Base-by-base conservation (phyloP, 352 stramenopile genomes). In the Globisporangium apiculatum region DNA sequence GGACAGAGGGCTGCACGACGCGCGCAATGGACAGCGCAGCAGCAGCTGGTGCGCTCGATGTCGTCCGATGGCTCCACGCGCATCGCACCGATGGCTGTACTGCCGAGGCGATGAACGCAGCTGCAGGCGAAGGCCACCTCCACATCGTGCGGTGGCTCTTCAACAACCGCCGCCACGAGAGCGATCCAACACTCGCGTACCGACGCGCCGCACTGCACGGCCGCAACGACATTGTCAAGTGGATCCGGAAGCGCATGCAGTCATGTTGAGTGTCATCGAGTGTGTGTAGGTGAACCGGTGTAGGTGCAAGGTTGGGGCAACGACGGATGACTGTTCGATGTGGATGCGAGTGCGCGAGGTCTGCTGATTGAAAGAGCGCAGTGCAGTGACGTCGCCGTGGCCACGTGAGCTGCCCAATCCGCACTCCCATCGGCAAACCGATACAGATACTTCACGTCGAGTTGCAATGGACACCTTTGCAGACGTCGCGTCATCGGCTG, bases 81-180 rank as follows among this genome's bases (percentile, higher is more conserved):
- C 49, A 63, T 12, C 51, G 57, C 18, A 59, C n/a, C 10, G 57
- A 63, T 18, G 57, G 57, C 12, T 63, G 57, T 11, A 55, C 57
- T 1, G 51, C 45, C 0, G 50, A 53, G 15, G 57, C 57, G 0
- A 63, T 63, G 57, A 54, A 63, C 15, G 41, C 15, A 11, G 57
- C 50, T 9, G 57, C 57, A 5, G 41, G 38, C 14, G 24, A 48
- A 72, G 57, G 57, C 60, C 42, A 41, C 38, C 6, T 52, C 37
- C 48, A 56, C 24, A 40, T 62, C 31, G 56, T 62, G 48, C 48
- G 42, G n/a, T 62, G 56, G 56, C 55, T 60, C 14, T 60, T 60
- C n/a, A 60, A 53, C 36, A 52, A 60, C 55, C 46, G 55, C 7
- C 15, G n/a, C 12, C 42, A 14, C 42, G 55, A 60, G 55, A 60